These are phyloP conservation scores for Coffea eugenioides DNA, from an alignment of 257 asterid species.

Conservation along the genomic window DNA sequence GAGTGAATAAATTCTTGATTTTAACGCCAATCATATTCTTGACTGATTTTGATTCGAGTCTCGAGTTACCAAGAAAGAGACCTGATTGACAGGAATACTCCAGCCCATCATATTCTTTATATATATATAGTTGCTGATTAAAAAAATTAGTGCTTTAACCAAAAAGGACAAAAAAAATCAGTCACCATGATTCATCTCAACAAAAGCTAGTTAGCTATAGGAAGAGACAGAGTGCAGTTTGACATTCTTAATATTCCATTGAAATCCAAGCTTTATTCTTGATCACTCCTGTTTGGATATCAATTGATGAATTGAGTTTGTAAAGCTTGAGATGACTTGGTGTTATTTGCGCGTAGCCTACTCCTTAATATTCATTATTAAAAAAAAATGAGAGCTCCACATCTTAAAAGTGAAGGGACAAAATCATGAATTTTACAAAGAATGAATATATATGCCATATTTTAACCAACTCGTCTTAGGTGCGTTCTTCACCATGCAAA, in stretches of 20 bases:
- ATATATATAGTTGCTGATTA: not conserved
- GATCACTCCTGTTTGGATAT: not conserved
- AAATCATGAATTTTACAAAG: slow-evolving; percentile 16
- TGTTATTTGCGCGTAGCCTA: not conserved
- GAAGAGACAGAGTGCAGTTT: not conserved
- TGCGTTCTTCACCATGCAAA: too few species aligned
- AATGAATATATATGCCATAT: slow-evolving; percentile 32
- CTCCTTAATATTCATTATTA: not conserved
- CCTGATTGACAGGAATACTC: not conserved
- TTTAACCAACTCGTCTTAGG: not conserved
- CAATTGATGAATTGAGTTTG: not conserved
- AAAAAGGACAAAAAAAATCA: not conserved
- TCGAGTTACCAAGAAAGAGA: not conserved
- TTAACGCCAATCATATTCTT: slow-evolving; percentile 4
- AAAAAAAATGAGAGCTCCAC: slow-evolving; percentile 16
- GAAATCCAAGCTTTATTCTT: slow-evolving; percentile 7
- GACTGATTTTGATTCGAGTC: slow-evolving; percentile 6
- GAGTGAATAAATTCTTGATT: slow-evolving; percentile 6
- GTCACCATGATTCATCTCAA: not conserved
- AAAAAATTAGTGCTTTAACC: not conserved
- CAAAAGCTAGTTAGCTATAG: not conserved
- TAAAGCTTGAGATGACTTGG: slow-evolving; percentile 4
- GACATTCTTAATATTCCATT: slow-evolving; percentile 11
- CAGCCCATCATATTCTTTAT: not conserved
- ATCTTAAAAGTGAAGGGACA: slow-evolving; percentile 12